Conservation (phyloP, 176 grass and related monocot genomes). For the Raddia guianensis region DNA sequence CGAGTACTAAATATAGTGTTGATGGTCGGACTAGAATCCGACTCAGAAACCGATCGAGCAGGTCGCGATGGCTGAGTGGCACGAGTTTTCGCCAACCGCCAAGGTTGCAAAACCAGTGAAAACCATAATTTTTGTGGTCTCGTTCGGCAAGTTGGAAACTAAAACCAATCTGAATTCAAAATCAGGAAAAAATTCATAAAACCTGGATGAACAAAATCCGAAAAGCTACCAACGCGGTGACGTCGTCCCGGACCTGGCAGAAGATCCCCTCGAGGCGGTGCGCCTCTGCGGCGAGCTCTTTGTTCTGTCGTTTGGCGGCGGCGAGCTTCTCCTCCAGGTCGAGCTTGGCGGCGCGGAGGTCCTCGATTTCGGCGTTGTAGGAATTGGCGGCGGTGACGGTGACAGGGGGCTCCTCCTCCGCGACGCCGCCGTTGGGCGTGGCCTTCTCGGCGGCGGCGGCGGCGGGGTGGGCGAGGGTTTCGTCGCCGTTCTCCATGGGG, state of each 20-base stretch:
- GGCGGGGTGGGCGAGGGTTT: slow-evolving; percentile 36
- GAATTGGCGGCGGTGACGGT: slow-evolving; percentile 29
- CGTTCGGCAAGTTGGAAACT: too few species aligned
- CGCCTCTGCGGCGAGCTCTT: slow-evolving; percentile 21
- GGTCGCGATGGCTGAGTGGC: too few species aligned
- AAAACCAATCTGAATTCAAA: too few species aligned
- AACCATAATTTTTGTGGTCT: too few species aligned
- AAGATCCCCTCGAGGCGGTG: slow-evolving; percentile 49
- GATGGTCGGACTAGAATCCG: too few species aligned
- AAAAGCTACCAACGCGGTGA: background rate
- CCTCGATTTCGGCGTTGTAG: slow-evolving; percentile 52
- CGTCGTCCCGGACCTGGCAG: slow-evolving; percentile 36
- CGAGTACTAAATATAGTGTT: too few species aligned
- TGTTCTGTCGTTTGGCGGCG: slow-evolving; percentile 32
- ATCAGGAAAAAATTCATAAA: too few species aligned
- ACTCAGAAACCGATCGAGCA: too few species aligned
- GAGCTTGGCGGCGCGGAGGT: slow-evolving; percentile 47
- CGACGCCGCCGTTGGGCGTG: slow-evolving; percentile 24
- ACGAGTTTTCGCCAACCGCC: too few species aligned
- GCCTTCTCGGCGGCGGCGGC: slow-evolving; percentile 20
- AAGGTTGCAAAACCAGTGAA: too few species aligned
- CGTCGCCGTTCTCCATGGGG: slow-evolving; percentile 60
- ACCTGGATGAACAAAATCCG: too few species aligned
- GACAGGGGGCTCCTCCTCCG: slow-evolving; percentile 23
- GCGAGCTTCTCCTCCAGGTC: slow-evolving; percentile 55